phyloP scores from a whole-genome alignment of 2,329 filamentous ascomycete species.

The Scortechinia acanthostroma region DNA sequence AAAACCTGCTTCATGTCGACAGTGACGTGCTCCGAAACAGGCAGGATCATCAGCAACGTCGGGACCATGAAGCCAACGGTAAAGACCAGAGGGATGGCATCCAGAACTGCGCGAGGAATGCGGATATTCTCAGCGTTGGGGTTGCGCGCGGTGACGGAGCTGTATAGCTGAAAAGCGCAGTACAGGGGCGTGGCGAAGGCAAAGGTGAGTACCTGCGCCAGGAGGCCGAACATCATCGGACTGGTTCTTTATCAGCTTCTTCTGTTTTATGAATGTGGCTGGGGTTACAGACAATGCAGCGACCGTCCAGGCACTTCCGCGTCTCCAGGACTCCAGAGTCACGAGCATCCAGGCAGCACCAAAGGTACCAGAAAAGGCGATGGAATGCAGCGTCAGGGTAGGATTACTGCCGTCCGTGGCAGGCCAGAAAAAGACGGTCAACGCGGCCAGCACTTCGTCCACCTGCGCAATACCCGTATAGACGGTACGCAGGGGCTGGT shows the following conservation, averaged over 20 bases:
- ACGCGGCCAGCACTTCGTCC: slow-evolving; percentile 16
- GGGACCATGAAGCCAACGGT: slow-evolving; percentile 26
- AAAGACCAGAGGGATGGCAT: slow-evolving; percentile 21
- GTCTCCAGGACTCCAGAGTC: slow-evolving; percentile 26
- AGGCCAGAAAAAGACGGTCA: slow-evolving; percentile 28
- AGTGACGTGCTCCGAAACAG: slow-evolving; percentile 20
- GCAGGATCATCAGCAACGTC: slow-evolving; percentile 21
- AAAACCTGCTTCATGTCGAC: slow-evolving; percentile 29
- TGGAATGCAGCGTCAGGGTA: slow-evolving; percentile 20
- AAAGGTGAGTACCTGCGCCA: slow-evolving; percentile 26
- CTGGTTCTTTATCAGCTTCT: slow-evolving; percentile 2
- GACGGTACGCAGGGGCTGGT: slow-evolving; percentile 15
- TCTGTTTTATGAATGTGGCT: background rate
- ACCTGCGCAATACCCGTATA: slow-evolving; percentile 21
- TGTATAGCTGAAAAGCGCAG: slow-evolving; percentile 24
- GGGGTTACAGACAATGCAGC: slow-evolving; percentile 20
- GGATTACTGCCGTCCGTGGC: slow-evolving; percentile 24
- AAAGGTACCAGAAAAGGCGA: slow-evolving; percentile 28
- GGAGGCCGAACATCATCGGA: slow-evolving; percentile 23
- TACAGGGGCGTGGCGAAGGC: slow-evolving; percentile 28
- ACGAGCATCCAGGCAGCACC: slow-evolving; percentile 29
- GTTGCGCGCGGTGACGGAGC: slow-evolving; percentile 20
- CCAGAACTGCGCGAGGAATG: slow-evolving; percentile 16
- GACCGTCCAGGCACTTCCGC: slow-evolving; percentile 25
- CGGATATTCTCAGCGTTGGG: slow-evolving; percentile 20